Conservation (phyloP, 2,329 filamentous ascomycete genomes). For the Sarocladiaceae sp. region DNA sequence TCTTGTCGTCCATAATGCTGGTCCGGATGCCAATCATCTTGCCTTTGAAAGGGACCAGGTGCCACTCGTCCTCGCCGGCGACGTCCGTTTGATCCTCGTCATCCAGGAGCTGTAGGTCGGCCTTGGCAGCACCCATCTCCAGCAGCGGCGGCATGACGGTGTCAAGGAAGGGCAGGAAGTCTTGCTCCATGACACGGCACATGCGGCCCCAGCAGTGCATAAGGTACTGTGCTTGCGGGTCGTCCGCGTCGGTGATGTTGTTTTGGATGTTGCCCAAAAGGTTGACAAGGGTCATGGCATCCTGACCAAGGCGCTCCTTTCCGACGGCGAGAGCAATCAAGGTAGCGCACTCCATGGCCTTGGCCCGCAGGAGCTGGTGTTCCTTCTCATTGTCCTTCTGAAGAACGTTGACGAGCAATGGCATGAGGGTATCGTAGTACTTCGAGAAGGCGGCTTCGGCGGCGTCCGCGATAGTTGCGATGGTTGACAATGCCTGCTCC, state of each 20-base stretch:
- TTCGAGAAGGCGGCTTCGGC: constrained; percentile 91
- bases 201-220: constrained; percentile 99
- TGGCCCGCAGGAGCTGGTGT: constrained; percentile 83
- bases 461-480: constrained; percentile 97
- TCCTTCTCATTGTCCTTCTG: constrained; percentile 91
- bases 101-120: constrained; percentile 92
- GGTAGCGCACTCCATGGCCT: constrained; percentile 98
- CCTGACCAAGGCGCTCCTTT: constrained; percentile 82
- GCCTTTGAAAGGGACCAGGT: constrained; percentile 91
- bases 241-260: constrained; percentile 83
- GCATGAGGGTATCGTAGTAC: constrained; percentile 96
- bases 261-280: constrained; percentile 83
- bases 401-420: constrained; percentile 83
- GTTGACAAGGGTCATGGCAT: constrained; percentile 83
- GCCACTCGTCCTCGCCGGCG: constrained; percentile 95
- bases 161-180: constrained; percentile 89
- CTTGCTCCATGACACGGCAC: constrained; percentile 86
- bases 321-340: constrained; percentile 93
- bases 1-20: constrained; percentile 94
- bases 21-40: constrained; percentile 99
- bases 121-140: constrained; percentile 88
- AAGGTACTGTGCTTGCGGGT: constrained; percentile 93
- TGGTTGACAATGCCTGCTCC: constrained; percentile 95
- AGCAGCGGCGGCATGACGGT: constrained; percentile 93
- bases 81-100: constrained; percentile 93